These are phyloP conservation scores for Lachnellula cervina DNA, from an alignment of 2,329 filamentous ascomycete species.

Conservation along the genomic window DNA sequence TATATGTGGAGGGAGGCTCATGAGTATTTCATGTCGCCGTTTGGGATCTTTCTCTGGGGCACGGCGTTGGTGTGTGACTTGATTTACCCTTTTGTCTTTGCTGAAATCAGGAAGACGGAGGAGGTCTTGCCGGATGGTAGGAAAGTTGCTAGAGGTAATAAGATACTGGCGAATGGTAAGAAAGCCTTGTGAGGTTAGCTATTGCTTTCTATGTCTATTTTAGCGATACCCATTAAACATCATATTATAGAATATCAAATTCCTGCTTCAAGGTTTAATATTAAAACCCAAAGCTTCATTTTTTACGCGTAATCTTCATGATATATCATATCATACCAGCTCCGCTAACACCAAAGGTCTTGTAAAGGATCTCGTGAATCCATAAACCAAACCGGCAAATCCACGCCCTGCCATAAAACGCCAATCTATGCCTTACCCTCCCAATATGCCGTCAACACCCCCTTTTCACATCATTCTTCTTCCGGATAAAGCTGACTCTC, in stretches of 20 bases:
- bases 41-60: slow-evolving; percentile 39
- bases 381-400: too few species aligned
- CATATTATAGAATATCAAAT: too few species aligned
- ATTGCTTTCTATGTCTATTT: too few species aligned
- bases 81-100: slow-evolving; percentile 41
- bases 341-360: too few species aligned
- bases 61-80: slow-evolving; percentile 40
- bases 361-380: too few species aligned
- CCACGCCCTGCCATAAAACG: neutral
- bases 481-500: slow-evolving; percentile 23
- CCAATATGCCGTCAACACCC: neutral
- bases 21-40: slow-evolving; percentile 40
- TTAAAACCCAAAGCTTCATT: too few species aligned
- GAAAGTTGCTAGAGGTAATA: slow-evolving; percentile 10
- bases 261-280: too few species aligned
- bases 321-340: too few species aligned
- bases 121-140: slow-evolving; percentile 35
- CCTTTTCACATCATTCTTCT: slow-evolving; percentile 6
- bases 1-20: slow-evolving; percentile 49
- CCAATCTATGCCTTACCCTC: neutral
- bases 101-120: slow-evolving; percentile 37
- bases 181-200: neutral
- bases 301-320: too few species aligned
- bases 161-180: neutral
- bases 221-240: too few species aligned